Evolutionary conservation across 108 stramenopile species (phyloP).

Genomic region (Discostella stelligeroides): DNA sequence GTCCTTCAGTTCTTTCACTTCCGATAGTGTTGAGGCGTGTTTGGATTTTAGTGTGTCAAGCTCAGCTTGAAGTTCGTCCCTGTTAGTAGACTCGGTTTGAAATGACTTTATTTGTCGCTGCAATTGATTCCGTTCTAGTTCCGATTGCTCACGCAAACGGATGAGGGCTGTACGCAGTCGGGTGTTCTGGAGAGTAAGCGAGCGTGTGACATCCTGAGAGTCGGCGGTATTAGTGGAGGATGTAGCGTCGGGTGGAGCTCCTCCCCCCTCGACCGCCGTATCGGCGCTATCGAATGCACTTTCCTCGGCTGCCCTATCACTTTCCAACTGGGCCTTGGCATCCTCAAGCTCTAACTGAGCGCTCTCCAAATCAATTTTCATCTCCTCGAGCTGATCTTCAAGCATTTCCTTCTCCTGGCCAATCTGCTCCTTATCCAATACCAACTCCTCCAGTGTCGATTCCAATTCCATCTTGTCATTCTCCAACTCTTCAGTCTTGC

Average conservation of each 20-base stretch:
- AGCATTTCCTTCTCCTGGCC: constrained; percentile 79
- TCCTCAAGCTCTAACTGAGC: constrained; percentile 84
- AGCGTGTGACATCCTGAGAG: constrained; percentile 63
- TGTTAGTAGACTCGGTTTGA: constrained; percentile 49
- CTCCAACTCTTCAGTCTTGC: constrained; percentile 68
- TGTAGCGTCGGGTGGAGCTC: constrained; percentile 17
- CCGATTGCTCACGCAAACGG: constrained; percentile 77
- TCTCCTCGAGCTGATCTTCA: constrained; percentile 74
- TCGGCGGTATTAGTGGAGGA: constrained; percentile 8
- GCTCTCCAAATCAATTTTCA: constrained; percentile 77
- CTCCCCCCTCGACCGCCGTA: constrained; percentile 4
- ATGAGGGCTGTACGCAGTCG: constrained; percentile 84
- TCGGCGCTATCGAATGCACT: constrained; percentile 6
- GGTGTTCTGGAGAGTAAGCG: constrained; percentile 73
- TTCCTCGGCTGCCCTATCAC: constrained; percentile 29
- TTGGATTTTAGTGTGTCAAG: constrained; percentile 30
- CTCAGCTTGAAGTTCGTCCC: constrained; percentile 52
- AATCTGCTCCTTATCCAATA: constrained; percentile 82
- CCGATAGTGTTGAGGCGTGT: constrained; percentile 47
- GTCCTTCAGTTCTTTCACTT: constrained; percentile 81
- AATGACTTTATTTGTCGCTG: constrained; percentile 53
- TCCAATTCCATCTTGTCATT: constrained; percentile 74
- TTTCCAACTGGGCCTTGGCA: constrained; percentile 66
- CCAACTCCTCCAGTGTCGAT: constrained; percentile 73
- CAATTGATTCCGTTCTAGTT: constrained; percentile 76